Evolutionary conservation across 192 early-diverging fungal genomes (phyloP).

Genomic region (Pilaira anomala): DNA sequence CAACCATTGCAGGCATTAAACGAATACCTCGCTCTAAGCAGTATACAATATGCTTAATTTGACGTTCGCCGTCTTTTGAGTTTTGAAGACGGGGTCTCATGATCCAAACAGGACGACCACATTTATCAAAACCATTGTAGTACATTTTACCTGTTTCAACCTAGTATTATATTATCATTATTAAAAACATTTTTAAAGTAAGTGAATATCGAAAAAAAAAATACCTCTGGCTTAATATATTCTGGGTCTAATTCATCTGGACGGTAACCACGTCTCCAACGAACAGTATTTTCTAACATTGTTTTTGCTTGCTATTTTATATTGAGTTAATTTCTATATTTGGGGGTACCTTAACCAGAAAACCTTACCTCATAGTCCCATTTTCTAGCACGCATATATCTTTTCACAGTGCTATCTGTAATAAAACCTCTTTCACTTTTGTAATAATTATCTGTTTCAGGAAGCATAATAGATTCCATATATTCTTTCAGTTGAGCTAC

Average conservation of each 20-base stretch:
- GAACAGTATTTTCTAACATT: conserved; percentile 70
- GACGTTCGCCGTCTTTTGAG: conserved; percentile 66
- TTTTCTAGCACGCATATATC: conserved; percentile 41
- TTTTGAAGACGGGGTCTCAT: conserved; percentile 79
- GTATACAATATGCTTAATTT: conserved; percentile 81
- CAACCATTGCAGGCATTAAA: conserved; percentile 71
- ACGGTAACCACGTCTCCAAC: conserved; percentile 73
- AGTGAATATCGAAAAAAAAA: background rate
- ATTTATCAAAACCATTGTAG: conserved; percentile 77
- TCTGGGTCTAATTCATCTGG: conserved; percentile 69
- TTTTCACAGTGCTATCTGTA: conserved; percentile 32
- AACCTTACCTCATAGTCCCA: conserved; percentile 39
- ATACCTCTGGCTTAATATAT: conserved; percentile 71
- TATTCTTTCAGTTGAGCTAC: conserved; percentile 23
- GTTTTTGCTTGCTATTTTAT: conserved; percentile 52
- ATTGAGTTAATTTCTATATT: conserved; percentile 6
- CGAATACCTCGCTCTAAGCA: conserved; percentile 76
- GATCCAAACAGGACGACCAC: conserved; percentile 71
- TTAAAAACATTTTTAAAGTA: background rate
- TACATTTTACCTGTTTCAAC: conserved; percentile 79
- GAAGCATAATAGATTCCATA: conserved; percentile 22
- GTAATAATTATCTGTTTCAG: conserved; percentile 30
- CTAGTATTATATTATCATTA: conserved; percentile 19
- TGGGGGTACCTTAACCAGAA: too few species aligned
- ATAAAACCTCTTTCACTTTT: conserved; percentile 35